Evolutionary conservation across 2,329 filamentous ascomycete species (phyloP).

Genomic region (Diplodia mutila): DNA sequence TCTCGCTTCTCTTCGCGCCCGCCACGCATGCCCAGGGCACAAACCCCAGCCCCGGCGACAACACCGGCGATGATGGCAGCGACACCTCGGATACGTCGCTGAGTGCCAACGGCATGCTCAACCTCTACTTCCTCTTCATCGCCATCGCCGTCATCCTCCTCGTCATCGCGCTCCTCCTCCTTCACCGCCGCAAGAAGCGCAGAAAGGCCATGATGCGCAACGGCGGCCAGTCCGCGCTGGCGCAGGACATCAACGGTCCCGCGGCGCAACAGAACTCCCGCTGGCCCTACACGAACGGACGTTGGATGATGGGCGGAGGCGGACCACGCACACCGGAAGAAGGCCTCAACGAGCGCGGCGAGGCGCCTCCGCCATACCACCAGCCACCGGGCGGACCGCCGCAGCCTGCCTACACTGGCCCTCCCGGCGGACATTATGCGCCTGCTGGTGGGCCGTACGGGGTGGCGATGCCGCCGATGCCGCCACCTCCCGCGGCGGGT

Average conservation of each 20-base stretch:
- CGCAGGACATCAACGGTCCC: conserved; percentile 41
- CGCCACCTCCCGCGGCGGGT: neutral
- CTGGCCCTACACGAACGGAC: conserved; percentile 33
- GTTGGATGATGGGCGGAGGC: conserved; percentile 26
- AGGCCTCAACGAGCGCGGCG: conserved; percentile 66
- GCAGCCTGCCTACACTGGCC: neutral
- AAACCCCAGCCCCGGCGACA: conserved; percentile 20
- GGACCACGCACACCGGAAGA: conserved; percentile 47
- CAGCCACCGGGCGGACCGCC: conserved; percentile 27
- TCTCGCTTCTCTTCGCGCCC: conserved; percentile 38
- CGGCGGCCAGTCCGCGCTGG: conserved; percentile 40
- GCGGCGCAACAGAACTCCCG: conserved; percentile 33
- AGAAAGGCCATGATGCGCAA: conserved; percentile 34
- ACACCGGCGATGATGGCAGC: neutral
- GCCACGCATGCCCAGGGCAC: conserved; percentile 31
- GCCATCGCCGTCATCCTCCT: conserved; percentile 54
- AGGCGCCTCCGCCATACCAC: conserved; percentile 67
- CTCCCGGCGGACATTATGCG: neutral
- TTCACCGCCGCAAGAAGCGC: conserved; percentile 49
- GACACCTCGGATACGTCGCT: neutral
- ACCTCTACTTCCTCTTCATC: conserved; percentile 62
- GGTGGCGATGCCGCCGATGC: neutral
- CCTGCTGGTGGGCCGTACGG: neutral
- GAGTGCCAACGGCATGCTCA: conserved; percentile 39
- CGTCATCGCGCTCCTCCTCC: conserved; percentile 47